phyloP scores from a whole-genome alignment of 768 basidiomycete species.

The Boletus reticulatus region DNA sequence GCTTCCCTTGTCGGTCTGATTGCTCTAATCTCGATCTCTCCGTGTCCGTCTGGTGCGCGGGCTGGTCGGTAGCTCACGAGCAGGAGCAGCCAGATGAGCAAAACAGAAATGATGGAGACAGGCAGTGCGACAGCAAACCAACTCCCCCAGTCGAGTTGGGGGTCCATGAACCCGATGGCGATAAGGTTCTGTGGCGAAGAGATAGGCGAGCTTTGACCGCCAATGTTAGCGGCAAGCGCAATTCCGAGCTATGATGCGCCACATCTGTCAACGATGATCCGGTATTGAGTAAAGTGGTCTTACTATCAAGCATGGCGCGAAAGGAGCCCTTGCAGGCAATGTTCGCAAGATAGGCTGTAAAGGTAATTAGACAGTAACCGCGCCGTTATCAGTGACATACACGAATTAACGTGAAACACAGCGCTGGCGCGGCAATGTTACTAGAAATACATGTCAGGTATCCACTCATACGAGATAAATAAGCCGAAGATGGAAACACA shows the following conservation, averaged over 20 bases:
- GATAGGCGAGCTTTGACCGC: slow-evolving; percentile 95
- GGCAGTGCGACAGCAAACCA: slow-evolving; percentile 97
- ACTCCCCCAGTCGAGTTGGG: slow-evolving; percentile 77
- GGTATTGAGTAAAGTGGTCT: slow-evolving; percentile 29
- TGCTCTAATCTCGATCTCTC: slow-evolving; percentile 77
- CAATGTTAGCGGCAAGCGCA: slow-evolving; percentile 97
- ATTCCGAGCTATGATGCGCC: slow-evolving; percentile 71
- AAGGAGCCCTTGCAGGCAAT: slow-evolving; percentile 80
- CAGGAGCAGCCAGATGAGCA: slow-evolving; percentile 91
- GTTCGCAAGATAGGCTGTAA: slow-evolving; percentile 88
- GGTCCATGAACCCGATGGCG: slow-evolving; percentile 84
- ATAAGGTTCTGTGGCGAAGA: slow-evolving; percentile 98
- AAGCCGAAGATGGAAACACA: slow-evolving; percentile 25
- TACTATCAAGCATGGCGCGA: slow-evolving; percentile 90
- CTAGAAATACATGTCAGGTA: slow-evolving; percentile 35
- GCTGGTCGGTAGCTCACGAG: slow-evolving; percentile 78
- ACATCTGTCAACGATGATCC: neutral
- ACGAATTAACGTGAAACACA: slow-evolving; percentile 94
- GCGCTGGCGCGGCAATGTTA: slow-evolving; percentile 96
- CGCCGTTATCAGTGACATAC: slow-evolving; percentile 42
- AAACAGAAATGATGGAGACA: slow-evolving; percentile 79
- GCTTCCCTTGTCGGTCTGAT: slow-evolving; percentile 81
- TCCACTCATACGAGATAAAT: neutral
- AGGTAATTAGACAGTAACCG: slow-evolving; percentile 1
- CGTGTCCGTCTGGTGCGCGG: slow-evolving; percentile 68